A percentile compares a stretch with the other conserved stretches of the same genome.
phyloP scores from a whole-genome alignment of 139 green algal species.

The Coelastrella sp. region DNA sequence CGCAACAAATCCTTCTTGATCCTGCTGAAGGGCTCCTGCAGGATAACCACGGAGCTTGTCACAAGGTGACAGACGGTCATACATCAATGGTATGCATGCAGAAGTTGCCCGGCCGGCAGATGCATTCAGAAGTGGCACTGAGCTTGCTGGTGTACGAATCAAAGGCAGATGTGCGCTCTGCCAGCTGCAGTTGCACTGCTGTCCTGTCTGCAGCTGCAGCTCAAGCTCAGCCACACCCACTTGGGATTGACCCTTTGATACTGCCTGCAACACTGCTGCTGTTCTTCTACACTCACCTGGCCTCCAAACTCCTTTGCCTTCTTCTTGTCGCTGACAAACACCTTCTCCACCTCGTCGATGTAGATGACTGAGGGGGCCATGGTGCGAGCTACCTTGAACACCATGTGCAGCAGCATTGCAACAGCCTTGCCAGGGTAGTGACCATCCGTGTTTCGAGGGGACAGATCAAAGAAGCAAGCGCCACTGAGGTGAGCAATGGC shows the following conservation, averaged over 20 bases:
- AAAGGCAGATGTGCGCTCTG: no score
- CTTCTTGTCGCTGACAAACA: slow-evolving; percentile 93
- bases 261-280: not conserved
- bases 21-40: slow-evolving; percentile 80
- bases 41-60: not conserved
- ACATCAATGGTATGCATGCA: no score
- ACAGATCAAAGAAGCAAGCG: slow-evolving; percentile 89
- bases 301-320: slow-evolving; percentile 78
- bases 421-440: slow-evolving; percentile 88
- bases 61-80: not conserved
- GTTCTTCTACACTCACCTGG: slow-evolving; percentile 44
- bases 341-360: slow-evolving; percentile 92
- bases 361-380: slow-evolving; percentile 91
- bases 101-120: no score
- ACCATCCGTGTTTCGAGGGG: slow-evolving; percentile 81
- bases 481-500: slow-evolving; percentile 70
- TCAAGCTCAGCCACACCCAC: not conserved
- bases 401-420: slow-evolving; percentile 91
- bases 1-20: slow-evolving; percentile 93
- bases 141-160: no score
- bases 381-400: slow-evolving; percentile 81
- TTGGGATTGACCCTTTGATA: not conserved
- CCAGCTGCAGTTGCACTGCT: no score
- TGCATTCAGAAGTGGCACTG: no score
- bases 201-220: not conserved